phyloP scores from a whole-genome alignment of 2,329 filamentous ascomycete genomes.

The Falciphora oryzae region DNA sequence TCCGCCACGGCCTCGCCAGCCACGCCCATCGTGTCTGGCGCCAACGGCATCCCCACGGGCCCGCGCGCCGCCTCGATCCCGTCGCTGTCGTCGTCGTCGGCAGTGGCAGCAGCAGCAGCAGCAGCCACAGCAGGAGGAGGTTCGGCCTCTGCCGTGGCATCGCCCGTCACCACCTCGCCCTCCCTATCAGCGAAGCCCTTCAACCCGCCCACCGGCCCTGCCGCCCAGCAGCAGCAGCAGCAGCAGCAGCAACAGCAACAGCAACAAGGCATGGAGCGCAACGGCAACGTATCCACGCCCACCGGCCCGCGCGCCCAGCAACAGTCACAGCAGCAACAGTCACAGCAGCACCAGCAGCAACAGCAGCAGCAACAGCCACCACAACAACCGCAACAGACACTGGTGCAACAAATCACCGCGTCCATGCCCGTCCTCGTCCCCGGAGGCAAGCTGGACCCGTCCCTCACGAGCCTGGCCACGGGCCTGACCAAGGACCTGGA shows the following conservation, averaged over 20 bases:
- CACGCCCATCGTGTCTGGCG: slow-evolving; percentile 21
- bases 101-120: background rate
- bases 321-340: background rate
- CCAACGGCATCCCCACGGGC: slow-evolving; percentile 41
- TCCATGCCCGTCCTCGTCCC: slow-evolving; percentile 43
- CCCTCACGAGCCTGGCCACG: slow-evolving; percentile 35
- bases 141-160: background rate
- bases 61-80: slow-evolving; percentile 29
- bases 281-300: background rate
- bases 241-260: slow-evolving; percentile 21
- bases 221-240: slow-evolving; percentile 26
- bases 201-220: slow-evolving; percentile 52
- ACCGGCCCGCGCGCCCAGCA: slow-evolving; percentile 28
- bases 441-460: slow-evolving; percentile 44
- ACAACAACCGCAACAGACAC: slow-evolving; percentile 28
- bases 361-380: background rate
- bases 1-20: slow-evolving; percentile 22
- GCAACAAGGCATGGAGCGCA: background rate
- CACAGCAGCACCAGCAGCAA: slow-evolving; percentile 9
- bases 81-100: background rate
- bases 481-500: slow-evolving; percentile 50
- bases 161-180: slow-evolving; percentile 26
- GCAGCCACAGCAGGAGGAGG: background rate
- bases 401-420: slow-evolving; percentile 47
- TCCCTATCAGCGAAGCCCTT: slow-evolving; percentile 38